These are phyloP conservation scores for Phoenix roebelenii DNA, from an alignment of 176 grass and related monocot genomes.

Conservation along the genomic window DNA sequence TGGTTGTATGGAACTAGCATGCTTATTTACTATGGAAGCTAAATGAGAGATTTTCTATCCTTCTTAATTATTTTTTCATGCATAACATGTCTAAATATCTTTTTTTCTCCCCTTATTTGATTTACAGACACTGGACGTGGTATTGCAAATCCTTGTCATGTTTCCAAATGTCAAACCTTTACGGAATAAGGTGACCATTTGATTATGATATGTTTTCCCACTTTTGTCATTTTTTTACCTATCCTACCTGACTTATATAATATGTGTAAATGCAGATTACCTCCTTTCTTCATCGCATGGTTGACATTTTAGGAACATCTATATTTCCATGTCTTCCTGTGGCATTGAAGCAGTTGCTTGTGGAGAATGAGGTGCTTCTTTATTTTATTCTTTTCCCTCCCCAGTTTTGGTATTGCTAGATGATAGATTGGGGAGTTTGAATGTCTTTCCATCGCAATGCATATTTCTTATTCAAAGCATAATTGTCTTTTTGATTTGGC, in stretches of 20 bases:
- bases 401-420: too few relatives aligned
- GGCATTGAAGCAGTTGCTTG: slow-evolving; percentile 63
- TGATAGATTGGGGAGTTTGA: too few relatives aligned
- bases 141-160: slow-evolving; percentile 63
- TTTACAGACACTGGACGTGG: slow-evolving; percentile 67
- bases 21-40: neutral
- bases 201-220: slow-evolving; percentile 10
- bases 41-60: too few relatives aligned
- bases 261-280: slow-evolving; percentile 42
- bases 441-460: too few relatives aligned
- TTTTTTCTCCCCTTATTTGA: neutral
- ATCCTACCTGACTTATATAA: slow-evolving; percentile 2
- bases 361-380: slow-evolving; percentile 71
- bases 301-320: slow-evolving; percentile 81
- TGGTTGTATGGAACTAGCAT: neutral
- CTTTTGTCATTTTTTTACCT: neutral
- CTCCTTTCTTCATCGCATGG: slow-evolving; percentile 93
- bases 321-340: slow-evolving; percentile 65
- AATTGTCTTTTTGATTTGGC: too few relatives aligned
- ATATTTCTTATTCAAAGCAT: too few relatives aligned
- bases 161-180: slow-evolving; percentile 66
- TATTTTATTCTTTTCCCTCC: neutral
- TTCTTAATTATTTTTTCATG: too few relatives aligned
- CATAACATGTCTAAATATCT: too few relatives aligned
- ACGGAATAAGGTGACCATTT: slow-evolving; percentile 59